Evolutionary conservation across 1,284 basidiomycete genomes (phyloP), one percentile per base, ranked within the genome.

Genomic region (Ustilago loliicola): DNA sequence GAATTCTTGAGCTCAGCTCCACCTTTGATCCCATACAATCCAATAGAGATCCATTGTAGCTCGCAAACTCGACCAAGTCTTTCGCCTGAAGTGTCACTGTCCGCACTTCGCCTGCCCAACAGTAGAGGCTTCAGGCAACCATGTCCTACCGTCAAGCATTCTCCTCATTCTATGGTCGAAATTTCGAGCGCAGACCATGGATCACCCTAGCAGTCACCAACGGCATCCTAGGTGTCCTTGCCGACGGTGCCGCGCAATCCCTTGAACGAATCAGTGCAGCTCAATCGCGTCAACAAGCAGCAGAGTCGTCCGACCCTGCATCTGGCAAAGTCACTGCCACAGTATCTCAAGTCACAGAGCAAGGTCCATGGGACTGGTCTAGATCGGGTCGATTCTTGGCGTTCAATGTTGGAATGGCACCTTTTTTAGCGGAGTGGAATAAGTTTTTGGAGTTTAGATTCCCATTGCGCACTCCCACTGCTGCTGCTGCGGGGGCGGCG

Each of bases 371-470:
- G 80, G 85, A 86, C 53, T 62, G 48, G 47, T 66, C 72, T 1
- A 73, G 85, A 51, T 80, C 80, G 0, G 73, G 58, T 10, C 61
- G 85, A 13, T 86, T 86, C 61, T 47, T 84, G 3, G 74, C 70
- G 19, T 86, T 85, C 61, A 82, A 82, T 23, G 74, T 80, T 3
- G 80, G 74, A 10, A 83, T 86, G 79, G 85, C 83, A 9, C 85
- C 85, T 2, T 36, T 85, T 21, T 59, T 86, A 15, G 83, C 81
- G 0, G 81, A 85, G 48, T 86, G 85, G 85, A 86, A 85, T 52
- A 57, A 73, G 21, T 84, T 83, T 60, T 65, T 86, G 45, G 85
- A 86, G 60, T 63, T 69, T 53, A 42, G 76, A 21, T 83, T 86
- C 54, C 85, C 83, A 0, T 63, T 85, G 30, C 51, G 72, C 2